These are phyloP conservation scores for Fraxinus platypoda DNA, from an alignment of 305 asterid genomes.

Conservation along the genomic window DNA sequence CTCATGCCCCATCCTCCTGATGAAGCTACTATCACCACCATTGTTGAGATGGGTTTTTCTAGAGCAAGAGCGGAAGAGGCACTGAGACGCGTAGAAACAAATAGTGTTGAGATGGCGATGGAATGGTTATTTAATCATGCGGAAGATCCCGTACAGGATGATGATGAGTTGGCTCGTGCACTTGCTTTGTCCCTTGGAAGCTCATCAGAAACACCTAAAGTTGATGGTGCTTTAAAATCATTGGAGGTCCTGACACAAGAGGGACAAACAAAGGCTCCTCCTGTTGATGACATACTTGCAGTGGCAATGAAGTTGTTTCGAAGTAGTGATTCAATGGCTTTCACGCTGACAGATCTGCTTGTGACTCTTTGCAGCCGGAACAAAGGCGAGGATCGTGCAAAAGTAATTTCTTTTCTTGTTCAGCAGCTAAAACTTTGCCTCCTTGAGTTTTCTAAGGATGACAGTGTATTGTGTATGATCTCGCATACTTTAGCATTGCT, in stretches of 20 bases:
- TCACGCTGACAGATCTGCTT: conserved; percentile 84
- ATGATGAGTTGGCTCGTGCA: conserved; percentile 98
- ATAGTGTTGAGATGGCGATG: conserved; percentile 99
- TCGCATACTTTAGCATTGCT: conserved; percentile 87
- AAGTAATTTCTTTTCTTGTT: conserved; percentile 75
- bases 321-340: conserved; percentile 75
- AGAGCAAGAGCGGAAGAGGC: conserved; percentile 99
- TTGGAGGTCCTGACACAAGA: conserved; percentile 61
- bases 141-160: conserved; percentile 96
- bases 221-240: conserved; percentile 67
- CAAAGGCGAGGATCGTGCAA: conserved; percentile 84
- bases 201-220: conserved; percentile 83
- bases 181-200: conserved; percentile 95
- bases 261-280: conserved; percentile 71
- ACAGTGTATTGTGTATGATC: conserved; percentile 67
- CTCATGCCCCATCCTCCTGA: conserved; percentile 71
- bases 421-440: conserved; percentile 85
- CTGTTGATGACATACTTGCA: conserved; percentile 73
- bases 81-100: conserved; percentile 86
- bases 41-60: conserved; percentile 98
- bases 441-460: conserved; percentile 68
- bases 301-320: conserved; percentile 80
- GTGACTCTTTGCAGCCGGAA: conserved; percentile 77
- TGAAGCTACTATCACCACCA: conserved; percentile 88
- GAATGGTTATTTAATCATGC: conserved; percentile 95